A percentile compares a stretch with the other conserved stretches of the same genome.
phyloP scores from a whole-genome alignment of 306 rosid genomes.

The Abrus pulchellus region DNA sequence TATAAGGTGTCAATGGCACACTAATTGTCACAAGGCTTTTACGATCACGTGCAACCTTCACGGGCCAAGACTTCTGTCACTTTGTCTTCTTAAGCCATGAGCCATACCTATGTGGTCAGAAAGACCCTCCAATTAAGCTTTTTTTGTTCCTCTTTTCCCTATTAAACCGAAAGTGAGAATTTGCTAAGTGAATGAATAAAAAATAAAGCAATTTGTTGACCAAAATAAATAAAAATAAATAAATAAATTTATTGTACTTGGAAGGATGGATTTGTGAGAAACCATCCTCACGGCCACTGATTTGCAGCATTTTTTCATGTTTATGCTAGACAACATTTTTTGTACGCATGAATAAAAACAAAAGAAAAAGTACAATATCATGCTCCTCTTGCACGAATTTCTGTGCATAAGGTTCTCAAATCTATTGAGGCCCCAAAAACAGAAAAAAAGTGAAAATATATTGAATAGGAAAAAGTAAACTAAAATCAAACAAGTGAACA shows the following conservation, averaged over 20 bases:
- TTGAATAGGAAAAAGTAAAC: constrained; percentile 24
- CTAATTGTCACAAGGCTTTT: constrained; percentile 86
- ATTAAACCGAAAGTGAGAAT: constrained; percentile 25
- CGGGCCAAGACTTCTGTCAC: constrained; percentile 73
- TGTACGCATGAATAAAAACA: constrained; percentile 52
- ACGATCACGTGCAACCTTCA: constrained; percentile 98
- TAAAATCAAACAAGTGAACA: constrained; percentile 9
- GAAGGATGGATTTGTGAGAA: constrained; percentile 40
- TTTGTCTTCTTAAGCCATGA: constrained; percentile 69
- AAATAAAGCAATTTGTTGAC: background rate
- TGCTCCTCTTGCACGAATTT: constrained; percentile 40
- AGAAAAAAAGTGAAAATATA: constrained; percentile 11
- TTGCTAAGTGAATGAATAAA: constrained; percentile 2
- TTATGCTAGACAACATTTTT: constrained; percentile 40
- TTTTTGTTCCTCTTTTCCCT: constrained; percentile 24
- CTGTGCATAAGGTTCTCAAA: constrained; percentile 46
- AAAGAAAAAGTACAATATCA: constrained; percentile 42
- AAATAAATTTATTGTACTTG: background rate
- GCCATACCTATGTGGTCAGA: constrained; percentile 47
- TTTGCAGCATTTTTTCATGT: constrained; percentile 45
- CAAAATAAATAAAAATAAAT: background rate
- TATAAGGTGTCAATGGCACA: constrained; percentile 79
- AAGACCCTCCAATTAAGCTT: constrained; percentile 31
- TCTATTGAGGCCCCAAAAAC: constrained; percentile 41
- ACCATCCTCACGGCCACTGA: constrained; percentile 55